Evolutionary conservation across 306 rosid genomes (phyloP).

Genomic region (Lithocarpus polystachyus): DNA sequence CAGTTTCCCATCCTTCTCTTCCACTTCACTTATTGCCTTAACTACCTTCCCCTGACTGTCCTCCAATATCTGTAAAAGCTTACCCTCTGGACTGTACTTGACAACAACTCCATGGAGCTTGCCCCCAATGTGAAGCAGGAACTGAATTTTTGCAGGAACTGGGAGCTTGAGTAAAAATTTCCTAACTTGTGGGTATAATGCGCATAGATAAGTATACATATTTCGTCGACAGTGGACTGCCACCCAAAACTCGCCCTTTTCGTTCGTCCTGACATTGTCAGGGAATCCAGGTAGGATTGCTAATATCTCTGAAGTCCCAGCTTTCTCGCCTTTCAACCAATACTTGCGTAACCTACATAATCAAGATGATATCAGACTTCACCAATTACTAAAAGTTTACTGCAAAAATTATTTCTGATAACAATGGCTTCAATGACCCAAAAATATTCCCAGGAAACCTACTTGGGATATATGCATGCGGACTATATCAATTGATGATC

Average conservation of each 20-base stretch:
- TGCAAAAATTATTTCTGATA: neutral
- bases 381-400: slow-evolving; percentile 1
- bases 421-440: neutral
- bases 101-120: slow-evolving; percentile 42
- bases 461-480: neutral
- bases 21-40: slow-evolving; percentile 85
- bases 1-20: slow-evolving; percentile 85
- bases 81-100: slow-evolving; percentile 87
- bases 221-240: slow-evolving; percentile 64
- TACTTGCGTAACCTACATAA: slow-evolving; percentile 57
- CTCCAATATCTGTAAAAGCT: slow-evolving; percentile 76
- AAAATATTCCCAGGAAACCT: neutral
- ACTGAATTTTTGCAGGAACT: slow-evolving; percentile 55
- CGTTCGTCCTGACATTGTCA: slow-evolving; percentile 76
- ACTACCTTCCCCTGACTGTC: slow-evolving; percentile 86
- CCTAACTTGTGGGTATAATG: slow-evolving; percentile 62
- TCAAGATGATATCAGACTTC: neutral
- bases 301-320: slow-evolving; percentile 71
- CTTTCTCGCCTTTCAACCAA: slow-evolving; percentile 88
- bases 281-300: slow-evolving; percentile 87
- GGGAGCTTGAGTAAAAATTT: slow-evolving; percentile 72
- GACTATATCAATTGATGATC: neutral
- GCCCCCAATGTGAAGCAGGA: slow-evolving; percentile 68
- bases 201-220: slow-evolving; percentile 30
- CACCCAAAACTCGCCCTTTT: slow-evolving; percentile 87